Percentiles rank a stretch among this genome's conserved stretches.
phyloP scores from a whole-genome alignment of 805 yeast species.

The Candida parachauliodes region DNA sequence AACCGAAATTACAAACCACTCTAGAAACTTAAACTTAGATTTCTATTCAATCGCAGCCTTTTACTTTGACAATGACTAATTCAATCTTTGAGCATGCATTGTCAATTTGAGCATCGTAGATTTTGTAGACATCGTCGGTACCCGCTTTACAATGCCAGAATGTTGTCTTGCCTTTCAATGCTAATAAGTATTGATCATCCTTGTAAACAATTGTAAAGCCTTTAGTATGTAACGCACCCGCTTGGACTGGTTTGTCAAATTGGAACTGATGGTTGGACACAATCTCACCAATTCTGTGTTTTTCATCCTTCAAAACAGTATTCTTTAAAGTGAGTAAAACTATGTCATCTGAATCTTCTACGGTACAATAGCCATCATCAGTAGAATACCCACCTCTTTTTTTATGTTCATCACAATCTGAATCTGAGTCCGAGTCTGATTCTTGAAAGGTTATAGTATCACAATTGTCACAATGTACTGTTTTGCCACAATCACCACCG shows the following conservation, averaged over 20 bases:
- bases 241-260: constrained; percentile 1
- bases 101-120: background rate
- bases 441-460: background rate
- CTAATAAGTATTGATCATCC: too few species aligned
- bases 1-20: too few species aligned
- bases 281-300: constrained; percentile 5
- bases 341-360: constrained; percentile 14
- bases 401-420: background rate
- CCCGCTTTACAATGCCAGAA: background rate
- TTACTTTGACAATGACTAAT: background rate
- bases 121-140: background rate
- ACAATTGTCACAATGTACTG: background rate
- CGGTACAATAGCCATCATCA: background rate
- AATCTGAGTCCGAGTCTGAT: too few species aligned
- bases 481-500: background rate
- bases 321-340: constrained; percentile 43
- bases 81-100: background rate
- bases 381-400: background rate
- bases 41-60: too few species aligned
- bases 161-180: background rate
- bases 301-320: constrained; percentile 39
- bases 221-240: background rate
- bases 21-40: too few species aligned
- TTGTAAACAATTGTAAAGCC: background rate
- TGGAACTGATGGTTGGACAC: too few species aligned